Conservation (phyloP, 768 basidiomycete species). For the Tylopilus vinaceipallidus region DNA sequence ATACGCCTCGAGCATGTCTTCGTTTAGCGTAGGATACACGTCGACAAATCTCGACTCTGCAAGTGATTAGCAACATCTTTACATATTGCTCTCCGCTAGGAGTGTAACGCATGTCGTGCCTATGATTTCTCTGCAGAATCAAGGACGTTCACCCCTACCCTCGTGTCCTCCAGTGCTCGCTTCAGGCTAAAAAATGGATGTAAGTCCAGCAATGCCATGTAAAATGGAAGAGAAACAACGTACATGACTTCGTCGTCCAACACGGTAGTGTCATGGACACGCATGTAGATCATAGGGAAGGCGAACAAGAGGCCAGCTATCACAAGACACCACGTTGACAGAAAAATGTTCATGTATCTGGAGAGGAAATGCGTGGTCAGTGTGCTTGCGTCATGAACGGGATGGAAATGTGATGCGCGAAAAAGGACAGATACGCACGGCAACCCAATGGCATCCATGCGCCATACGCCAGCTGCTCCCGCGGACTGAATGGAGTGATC, state of each 20-base stretch:
- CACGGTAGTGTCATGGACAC: slow-evolving; percentile 58
- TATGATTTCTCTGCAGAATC: neutral
- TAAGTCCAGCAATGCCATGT: neutral
- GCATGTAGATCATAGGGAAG: slow-evolving; percentile 69
- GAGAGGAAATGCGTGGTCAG: too few relatives aligned
- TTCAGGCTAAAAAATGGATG: slow-evolving; percentile 3
- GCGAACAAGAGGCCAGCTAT: slow-evolving; percentile 60
- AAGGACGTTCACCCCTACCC: neutral
- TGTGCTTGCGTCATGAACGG: too few relatives aligned
- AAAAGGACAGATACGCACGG: slow-evolving; percentile 46
- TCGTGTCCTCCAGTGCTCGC: neutral
- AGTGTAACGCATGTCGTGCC: too few relatives aligned
- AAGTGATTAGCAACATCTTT: too few relatives aligned
- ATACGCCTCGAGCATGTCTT: too few relatives aligned
- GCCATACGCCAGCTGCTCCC: slow-evolving; percentile 70
- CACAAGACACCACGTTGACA: slow-evolving; percentile 70
- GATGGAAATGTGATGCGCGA: too few relatives aligned
- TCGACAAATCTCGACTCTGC: too few relatives aligned
- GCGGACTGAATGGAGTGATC: slow-evolving; percentile 77
- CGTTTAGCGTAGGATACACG: too few relatives aligned
- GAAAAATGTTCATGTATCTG: slow-evolving; percentile 65
- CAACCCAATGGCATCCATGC: slow-evolving; percentile 58
- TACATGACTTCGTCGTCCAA: slow-evolving; percentile 55
- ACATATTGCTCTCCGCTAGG: too few relatives aligned
- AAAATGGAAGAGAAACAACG: slow-evolving; percentile 18